Evolutionary conservation across 2,329 filamentous ascomycete species (phyloP), one percentile per base, ranked within the genome.

Genomic region (Venturia carpophila): DNA sequence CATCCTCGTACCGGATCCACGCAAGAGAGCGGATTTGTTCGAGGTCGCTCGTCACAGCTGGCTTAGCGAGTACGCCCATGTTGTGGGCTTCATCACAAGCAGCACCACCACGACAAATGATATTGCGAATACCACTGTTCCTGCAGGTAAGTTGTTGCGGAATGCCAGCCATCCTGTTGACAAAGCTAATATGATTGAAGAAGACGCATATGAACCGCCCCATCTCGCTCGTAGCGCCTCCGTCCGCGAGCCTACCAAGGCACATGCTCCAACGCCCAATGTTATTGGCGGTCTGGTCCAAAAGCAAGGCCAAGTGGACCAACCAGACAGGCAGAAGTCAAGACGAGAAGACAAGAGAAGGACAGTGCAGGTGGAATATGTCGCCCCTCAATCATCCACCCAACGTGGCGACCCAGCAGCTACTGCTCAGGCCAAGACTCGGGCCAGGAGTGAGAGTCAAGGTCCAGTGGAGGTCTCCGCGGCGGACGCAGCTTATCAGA

Each of bases 11-110:
- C 93, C 94, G 6, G 94, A 97, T 75, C 94, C 94, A 63, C 85
- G 94, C 69, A 95, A 96, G 78, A 87, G 94, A 73, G 94, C 94
- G 62, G 94, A 99, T 74, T 79, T 99, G 58, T 99, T 99, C 71
- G 94, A 99, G 75, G 94, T 99, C 55, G 94, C 94, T 60, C 87
- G 94, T 63, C 94, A 99, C 77, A 99, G 94, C 78, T 99, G 94
- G 94, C 79, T 99, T 69, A 96, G 90, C 78, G 94, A 97, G 74
- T 99, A 94, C 74, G 89, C 92, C n/a, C 91, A 96, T 73, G 88
- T 97, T 61, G 93, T 99, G 61, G 91, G 92, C 72, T 92, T 97
- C 75, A 97, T 99, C 73, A 97, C 94, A 27, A 97, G 94, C 77
- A 93, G 88, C 73, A 96, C 92, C 5, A 97, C 93, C 10, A 91